Percentiles rank a stretch among this genome's conserved stretches.
Conservation (phyloP, 345 rosid species). For the Noccaea caerulescens region DNA sequence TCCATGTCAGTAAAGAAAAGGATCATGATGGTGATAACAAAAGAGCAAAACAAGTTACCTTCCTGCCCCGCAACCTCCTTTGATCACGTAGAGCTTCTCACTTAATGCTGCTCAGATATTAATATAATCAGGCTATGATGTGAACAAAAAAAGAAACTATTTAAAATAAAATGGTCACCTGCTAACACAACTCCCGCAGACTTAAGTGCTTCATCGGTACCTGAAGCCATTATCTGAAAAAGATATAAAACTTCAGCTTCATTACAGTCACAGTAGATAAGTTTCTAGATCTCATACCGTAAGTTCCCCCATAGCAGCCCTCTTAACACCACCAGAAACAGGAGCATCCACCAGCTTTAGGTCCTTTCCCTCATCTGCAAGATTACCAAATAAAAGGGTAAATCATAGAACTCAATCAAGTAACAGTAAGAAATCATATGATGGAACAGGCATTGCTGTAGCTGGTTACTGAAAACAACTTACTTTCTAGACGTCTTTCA, state of each 20-base stretch:
- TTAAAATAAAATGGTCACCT: constrained; percentile 49
- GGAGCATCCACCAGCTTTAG: constrained; percentile 97
- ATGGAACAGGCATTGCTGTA: neutral
- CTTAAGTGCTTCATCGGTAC: constrained; percentile 76
- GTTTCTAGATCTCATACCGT: constrained; percentile 56
- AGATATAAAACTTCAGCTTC: constrained; percentile 31
- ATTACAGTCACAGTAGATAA: constrained; percentile 22
- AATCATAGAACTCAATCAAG: constrained; percentile 12
- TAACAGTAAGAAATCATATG: constrained; percentile 18
- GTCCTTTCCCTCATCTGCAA: constrained; percentile 69
- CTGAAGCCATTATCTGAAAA: constrained; percentile 90
- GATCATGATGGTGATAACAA: constrained; percentile 33
- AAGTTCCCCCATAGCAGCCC: constrained; percentile 84
- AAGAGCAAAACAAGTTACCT: constrained; percentile 57
- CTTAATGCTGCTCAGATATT: constrained; percentile 67
- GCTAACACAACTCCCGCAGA: constrained; percentile 71
- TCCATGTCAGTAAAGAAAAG: constrained; percentile 32
- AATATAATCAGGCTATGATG: constrained; percentile 38
- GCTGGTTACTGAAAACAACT: constrained; percentile 31
- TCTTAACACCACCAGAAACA: constrained; percentile 97
- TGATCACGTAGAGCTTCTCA: constrained; percentile 91
- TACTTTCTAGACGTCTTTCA: constrained; percentile 76
- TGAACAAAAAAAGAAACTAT: constrained; percentile 22
- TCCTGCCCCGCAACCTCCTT: constrained; percentile 96
- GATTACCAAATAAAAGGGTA: constrained; percentile 33